Evolutionary conservation across 108 stramenopile genomes (phyloP).

Genomic region (Fragilaria crotonensis): DNA sequence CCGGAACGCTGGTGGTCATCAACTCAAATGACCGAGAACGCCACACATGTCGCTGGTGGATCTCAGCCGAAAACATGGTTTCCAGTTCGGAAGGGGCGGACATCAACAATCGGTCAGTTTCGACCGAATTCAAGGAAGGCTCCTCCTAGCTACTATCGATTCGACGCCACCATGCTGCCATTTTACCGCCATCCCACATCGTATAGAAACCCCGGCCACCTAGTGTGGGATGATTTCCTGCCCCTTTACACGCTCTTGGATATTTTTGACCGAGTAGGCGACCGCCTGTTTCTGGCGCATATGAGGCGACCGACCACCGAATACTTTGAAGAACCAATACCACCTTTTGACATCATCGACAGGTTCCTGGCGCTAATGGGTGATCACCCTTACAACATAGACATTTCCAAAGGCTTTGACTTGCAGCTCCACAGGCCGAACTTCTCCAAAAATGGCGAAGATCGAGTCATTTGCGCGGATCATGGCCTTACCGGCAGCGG

Average conservation of each 20-base stretch:
- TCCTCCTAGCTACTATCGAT: constrained; percentile 24
- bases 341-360: too few relatives aligned
- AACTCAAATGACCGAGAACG: constrained; percentile 2
- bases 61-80: constrained; percentile 50
- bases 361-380: too few relatives aligned
- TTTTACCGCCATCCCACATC: constrained; percentile 14
- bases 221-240: constrained; percentile 54
- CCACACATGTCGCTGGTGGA: constrained; percentile 31
- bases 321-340: too few relatives aligned
- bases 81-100: constrained; percentile 1
- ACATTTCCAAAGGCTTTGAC: too few relatives aligned
- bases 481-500: constrained; percentile 45
- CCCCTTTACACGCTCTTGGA: constrained; percentile 44
- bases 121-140: not conserved
- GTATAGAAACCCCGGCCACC: constrained; percentile 50
- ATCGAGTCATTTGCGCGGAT: too few relatives aligned
- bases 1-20: constrained; percentile 7
- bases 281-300: constrained; percentile 25
- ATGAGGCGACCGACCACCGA: too few relatives aligned
- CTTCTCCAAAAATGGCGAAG: too few relatives aligned
- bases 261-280: constrained; percentile 34
- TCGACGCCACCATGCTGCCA: not conserved
- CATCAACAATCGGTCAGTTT: constrained; percentile 3
- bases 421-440: too few relatives aligned
- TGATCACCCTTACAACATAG: constrained; percentile 15